Percentiles rank a stretch among this genome's conserved stretches.
Evolutionary conservation across 495 filamentous ascomycete species (phyloP).

Genomic region (Penicillium herquei): DNA sequence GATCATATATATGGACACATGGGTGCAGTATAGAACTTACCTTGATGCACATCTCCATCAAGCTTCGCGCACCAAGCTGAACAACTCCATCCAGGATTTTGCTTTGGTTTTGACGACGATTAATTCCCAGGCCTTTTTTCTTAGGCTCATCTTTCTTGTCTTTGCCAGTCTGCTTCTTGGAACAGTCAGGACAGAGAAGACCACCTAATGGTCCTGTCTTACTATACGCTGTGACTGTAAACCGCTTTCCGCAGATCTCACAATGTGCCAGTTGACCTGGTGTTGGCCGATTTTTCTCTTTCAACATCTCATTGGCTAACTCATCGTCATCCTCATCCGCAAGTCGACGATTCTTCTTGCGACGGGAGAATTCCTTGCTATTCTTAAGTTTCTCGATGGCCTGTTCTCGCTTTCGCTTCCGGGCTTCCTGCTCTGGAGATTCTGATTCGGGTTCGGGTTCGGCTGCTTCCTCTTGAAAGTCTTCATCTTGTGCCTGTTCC

Average conservation of each 20-base stretch:
- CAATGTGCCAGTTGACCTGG: conserved; percentile 91
- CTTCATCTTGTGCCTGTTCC: conserved; percentile 13
- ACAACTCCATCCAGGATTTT: conserved; percentile 73
- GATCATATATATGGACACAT: too few species aligned
- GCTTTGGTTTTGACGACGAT: conserved; percentile 72
- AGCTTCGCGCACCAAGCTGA: conserved; percentile 63
- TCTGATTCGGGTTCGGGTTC: conserved; percentile 28
- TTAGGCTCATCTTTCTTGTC: conserved; percentile 60
- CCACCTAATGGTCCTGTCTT: conserved; percentile 79
- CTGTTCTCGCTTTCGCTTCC: conserved; percentile 61
- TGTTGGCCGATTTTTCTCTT: conserved; percentile 60
- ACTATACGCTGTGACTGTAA: conserved; percentile 90
- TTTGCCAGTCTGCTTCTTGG: conserved; percentile 68
- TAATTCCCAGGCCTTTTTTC: conserved; percentile 50
- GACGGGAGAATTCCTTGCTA: conserved; percentile 64
- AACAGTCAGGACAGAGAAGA: conserved; percentile 79
- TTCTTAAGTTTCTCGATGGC: conserved; percentile 76
- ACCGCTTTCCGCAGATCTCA: conserved; percentile 79
- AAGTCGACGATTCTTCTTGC: conserved; percentile 46
- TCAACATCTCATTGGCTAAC: conserved; percentile 53
- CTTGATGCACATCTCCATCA: conserved; percentile 78
- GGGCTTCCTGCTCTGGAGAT: conserved; percentile 49
- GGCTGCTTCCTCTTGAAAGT: conserved; percentile 28
- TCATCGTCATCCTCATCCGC: conserved; percentile 50
- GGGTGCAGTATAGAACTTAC: conserved; percentile 20